Base-by-base conservation (phyloP, 805 yeast species). In the Candida ovalis region DNA sequence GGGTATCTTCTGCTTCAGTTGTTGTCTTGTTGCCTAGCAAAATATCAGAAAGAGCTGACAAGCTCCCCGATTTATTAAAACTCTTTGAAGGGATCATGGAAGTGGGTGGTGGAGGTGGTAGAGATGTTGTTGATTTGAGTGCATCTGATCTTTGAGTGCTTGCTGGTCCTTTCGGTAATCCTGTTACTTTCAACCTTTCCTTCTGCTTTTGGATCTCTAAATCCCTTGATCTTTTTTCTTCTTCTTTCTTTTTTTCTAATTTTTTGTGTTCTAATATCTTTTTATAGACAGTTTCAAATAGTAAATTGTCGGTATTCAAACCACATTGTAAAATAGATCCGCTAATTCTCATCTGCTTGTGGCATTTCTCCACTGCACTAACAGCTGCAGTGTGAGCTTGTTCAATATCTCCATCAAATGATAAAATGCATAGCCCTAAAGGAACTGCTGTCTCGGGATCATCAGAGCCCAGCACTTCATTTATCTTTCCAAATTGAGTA, bases 371-470 rank as follows among this genome's bases (percentile, higher is more conserved):
- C 1, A 73, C 69, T 0, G 84, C 84, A 36, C 54, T 60, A 19
- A 62, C 51, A 1, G 86, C 87, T 2, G 75, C 56, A 39, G 60
- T 60, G 30, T 74, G 75, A 1, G 84, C 78, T n/a, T 60, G 55
- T 22, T 73, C 76, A n/a, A 64, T 49, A 17, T 80, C 70, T 2
- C 88, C 88, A 49, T 74, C 82, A 65, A 76, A 90, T 49, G 76
- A 72, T 45, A 88, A 70, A 19, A 78, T 68, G 44, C 84, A 84
- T 21, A 89, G 70, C 9, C 96, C 94, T 37, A 90, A 64, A 0
- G 96, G 91, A 18, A 83, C 85, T 2, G 90, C 96, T 40, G 87
- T 82, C 21, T 73, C 71, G 0, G 92, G 88, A 59, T 90, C 94
- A 47, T 75, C 78, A 9, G 84, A 71, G 50, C 81, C 72, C 49